Evolutionary conservation across 1,139 yeast species (phyloP).

Genomic region (Zygotorulaspora mrakii): DNA sequence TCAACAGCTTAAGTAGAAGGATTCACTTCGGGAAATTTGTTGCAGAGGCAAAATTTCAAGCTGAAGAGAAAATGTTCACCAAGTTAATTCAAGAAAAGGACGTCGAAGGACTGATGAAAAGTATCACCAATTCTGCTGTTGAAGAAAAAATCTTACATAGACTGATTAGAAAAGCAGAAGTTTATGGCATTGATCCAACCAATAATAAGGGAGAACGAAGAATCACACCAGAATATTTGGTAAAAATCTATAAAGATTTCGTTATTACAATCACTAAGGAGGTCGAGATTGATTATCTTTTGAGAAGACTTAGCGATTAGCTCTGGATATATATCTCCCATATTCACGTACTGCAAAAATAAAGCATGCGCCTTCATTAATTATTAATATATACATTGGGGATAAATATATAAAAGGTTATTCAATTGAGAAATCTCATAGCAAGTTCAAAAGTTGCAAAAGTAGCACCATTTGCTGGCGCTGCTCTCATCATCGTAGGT

Average conservation of each 20-base stretch:
- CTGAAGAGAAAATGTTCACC: constrained; percentile 61
- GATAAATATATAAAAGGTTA: neutral
- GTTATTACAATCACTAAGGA: constrained; percentile 91
- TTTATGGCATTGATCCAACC: constrained; percentile 86
- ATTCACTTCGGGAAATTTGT: constrained; percentile 97
- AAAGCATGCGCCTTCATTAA: neutral
- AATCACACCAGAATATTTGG: constrained; percentile 76
- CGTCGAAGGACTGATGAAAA: constrained; percentile 65
- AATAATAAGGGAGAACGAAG: constrained; percentile 67
- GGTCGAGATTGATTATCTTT: constrained; percentile 86
- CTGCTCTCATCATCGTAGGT: constrained; percentile 37
- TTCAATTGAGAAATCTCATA: constrained; percentile 52
- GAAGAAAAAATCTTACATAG: constrained; percentile 81
- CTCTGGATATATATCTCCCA: too few species aligned
- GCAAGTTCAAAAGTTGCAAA: constrained; percentile 88
- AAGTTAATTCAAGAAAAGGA: constrained; percentile 64
- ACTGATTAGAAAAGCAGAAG: constrained; percentile 71
- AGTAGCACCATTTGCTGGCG: constrained; percentile 93
- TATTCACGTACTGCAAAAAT: too few species aligned
- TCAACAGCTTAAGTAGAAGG: constrained; percentile 87
- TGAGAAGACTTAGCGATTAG: too few species aligned
- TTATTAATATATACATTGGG: neutral
- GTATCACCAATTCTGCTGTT: constrained; percentile 82
- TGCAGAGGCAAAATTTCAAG: constrained; percentile 85
- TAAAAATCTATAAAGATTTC: constrained; percentile 76